A percentile compares a stretch with the other conserved stretches of the same genome.
Conservation (phyloP, 306 rosid species). For the Lathyrus tuberosus region DNA sequence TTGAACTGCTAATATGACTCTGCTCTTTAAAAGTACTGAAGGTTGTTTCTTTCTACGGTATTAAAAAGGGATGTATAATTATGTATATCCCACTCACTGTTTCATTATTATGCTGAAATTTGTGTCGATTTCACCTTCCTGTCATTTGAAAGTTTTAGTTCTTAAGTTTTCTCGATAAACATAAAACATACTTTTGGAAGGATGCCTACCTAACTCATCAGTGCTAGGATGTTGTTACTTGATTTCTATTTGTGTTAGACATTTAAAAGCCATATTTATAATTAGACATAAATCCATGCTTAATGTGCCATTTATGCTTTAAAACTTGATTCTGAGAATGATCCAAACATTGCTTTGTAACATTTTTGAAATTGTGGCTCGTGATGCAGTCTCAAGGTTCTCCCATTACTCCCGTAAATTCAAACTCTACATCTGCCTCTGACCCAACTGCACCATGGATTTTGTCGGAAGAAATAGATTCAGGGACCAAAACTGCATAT, state of each 20-base stretch:
- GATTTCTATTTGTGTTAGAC: slow-evolving; percentile 18
- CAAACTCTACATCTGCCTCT: slow-evolving; percentile 73
- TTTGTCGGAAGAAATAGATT: slow-evolving; percentile 78
- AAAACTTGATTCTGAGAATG: slow-evolving; percentile 19
- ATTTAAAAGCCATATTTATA: slow-evolving; percentile 22
- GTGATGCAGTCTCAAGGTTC: slow-evolving; percentile 69
- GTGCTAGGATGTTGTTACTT: slow-evolving; percentile 17
- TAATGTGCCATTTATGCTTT: slow-evolving; percentile 15
- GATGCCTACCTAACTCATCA: not conserved
- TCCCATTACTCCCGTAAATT: slow-evolving; percentile 71
- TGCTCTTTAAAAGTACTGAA: not conserved
- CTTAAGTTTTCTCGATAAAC: not conserved
- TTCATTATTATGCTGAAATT: slow-evolving; percentile 21
- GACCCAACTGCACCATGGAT: slow-evolving; percentile 63
- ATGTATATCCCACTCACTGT: slow-evolving; percentile 17
- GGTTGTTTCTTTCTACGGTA: slow-evolving; percentile 2
- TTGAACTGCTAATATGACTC: not conserved
- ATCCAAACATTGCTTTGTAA: slow-evolving; percentile 33
- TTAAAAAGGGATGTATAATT: not conserved
- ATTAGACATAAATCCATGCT: slow-evolving; percentile 19
- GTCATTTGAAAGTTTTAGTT: slow-evolving; percentile 8
- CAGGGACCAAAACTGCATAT: slow-evolving; percentile 56
- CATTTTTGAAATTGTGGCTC: slow-evolving; percentile 38
- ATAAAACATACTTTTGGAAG: not conserved
- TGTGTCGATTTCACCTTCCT: not conserved